Evolutionary conservation across 192 early-diverging fungal genomes (phyloP).

Genomic region (Paraglomus brasilianum): DNA sequence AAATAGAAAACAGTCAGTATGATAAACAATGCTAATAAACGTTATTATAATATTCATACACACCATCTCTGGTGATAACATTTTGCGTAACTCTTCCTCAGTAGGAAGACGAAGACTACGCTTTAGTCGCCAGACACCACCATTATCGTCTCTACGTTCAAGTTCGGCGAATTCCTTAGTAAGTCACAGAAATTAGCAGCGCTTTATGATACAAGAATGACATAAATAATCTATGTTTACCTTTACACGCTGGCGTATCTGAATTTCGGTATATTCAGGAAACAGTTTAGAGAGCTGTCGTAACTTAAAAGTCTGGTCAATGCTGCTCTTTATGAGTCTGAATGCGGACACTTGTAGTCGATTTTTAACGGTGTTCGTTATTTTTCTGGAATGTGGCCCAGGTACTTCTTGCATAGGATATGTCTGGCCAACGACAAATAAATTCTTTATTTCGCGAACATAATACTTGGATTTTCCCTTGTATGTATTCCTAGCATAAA

Average conservation of each 20-base stretch:
- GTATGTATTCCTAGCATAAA: conserved; percentile 53
- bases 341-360: conserved; percentile 87
- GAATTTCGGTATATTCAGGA: conserved; percentile 80
- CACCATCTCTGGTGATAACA: conserved; percentile 94
- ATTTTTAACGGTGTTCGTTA: conserved; percentile 81
- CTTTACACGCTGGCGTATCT: conserved; percentile 80
- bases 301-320: conserved; percentile 70
- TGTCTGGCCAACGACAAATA: conserved; percentile 89
- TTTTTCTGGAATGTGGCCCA: conserved; percentile 90
- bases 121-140: conserved; percentile 91
- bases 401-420: conserved; percentile 94
- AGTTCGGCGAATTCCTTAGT: conserved; percentile 98
- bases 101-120: conserved; percentile 62
- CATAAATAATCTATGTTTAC: not conserved
- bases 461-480: conserved; percentile 84
- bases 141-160: conserved; percentile 70
- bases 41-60: not conserved
- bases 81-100: conserved; percentile 89
- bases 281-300: conserved; percentile 77
- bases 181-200: not conserved
- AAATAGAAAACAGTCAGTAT: not conserved
- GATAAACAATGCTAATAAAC: not conserved
- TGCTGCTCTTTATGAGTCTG: conserved; percentile 82
- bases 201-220: not conserved
- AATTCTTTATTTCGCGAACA: conserved; percentile 75